A percentile compares a stretch with the other conserved stretches of the same genome.
phyloP scores from a whole-genome alignment of 352 stramenopile species.

The Phytopythium helicoides region DNA sequence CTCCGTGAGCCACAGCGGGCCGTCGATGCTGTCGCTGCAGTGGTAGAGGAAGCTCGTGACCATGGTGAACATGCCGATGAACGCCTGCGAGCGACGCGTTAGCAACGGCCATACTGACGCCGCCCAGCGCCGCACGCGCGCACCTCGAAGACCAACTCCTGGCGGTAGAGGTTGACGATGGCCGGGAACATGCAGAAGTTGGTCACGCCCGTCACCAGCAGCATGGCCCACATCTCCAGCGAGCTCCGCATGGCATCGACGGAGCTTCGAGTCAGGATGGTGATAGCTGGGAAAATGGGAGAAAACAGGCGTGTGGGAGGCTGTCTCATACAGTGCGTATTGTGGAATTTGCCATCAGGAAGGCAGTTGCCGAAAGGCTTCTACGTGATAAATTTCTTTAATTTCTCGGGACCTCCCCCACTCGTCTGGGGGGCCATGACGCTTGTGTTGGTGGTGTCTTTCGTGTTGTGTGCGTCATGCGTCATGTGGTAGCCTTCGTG shows the following conservation, averaged over 20 bases:
- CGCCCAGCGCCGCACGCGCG: conserved; percentile 1
- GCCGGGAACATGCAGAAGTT: conserved; percentile 82
- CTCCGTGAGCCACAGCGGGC: conserved; percentile 73
- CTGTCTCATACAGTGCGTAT: no score
- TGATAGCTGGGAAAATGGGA: no score
- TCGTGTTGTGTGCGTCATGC: no score
- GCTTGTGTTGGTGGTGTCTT: no score
- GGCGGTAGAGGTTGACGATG: conserved; percentile 50
- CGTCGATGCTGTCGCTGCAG: conserved; percentile 73
- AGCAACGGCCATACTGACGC: not conserved
- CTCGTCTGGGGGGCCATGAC: conserved; percentile 28
- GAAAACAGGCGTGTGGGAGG: no score
- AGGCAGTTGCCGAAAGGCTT: conserved; percentile 60
- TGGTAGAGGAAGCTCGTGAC: conserved; percentile 79
- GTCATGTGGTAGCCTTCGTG: no score
- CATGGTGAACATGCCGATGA: conserved; percentile 80
- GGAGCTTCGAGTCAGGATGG: no score
- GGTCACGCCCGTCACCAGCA: conserved; percentile 66
- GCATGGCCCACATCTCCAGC: conserved; percentile 70
- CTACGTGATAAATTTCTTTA: conserved; percentile 88
- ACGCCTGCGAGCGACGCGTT: conserved; percentile 40
- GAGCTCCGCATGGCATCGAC: conserved; percentile 58
- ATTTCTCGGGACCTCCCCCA: conserved; percentile 76
- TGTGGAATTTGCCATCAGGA: rapidly evolving
- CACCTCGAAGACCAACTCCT: conserved; percentile 75